Evolutionary conservation across 1,139 yeast genomes (phyloP), one percentile per base, ranked within the genome.

Genomic region (Neolecta irregularis): DNA sequence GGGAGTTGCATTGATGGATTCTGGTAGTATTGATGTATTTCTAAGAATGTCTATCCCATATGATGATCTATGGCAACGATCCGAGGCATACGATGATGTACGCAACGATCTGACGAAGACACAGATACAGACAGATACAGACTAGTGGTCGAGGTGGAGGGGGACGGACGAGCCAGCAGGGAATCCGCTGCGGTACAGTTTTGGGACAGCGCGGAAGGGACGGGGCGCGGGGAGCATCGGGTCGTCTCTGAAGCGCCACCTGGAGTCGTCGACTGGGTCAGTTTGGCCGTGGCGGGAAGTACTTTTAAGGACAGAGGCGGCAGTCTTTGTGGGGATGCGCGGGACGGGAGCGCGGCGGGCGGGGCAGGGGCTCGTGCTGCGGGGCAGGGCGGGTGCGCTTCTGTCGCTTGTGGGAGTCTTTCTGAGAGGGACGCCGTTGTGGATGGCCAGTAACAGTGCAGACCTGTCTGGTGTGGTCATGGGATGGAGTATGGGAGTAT

Each of bases 111-210:
- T n/a, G n/a, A n/a, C n/a, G n/a, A n/a, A n/a, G n/a, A n/a, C n/a
- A n/a, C n/a, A n/a, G n/a, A n/a, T n/a, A n/a, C n/a, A n/a, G n/a
- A n/a, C n/a, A n/a, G n/a, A n/a, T n/a, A n/a, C n/a, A n/a, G n/a
- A n/a, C n/a, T n/a, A n/a, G n/a, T n/a, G n/a, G 33, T 69, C 58
- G 44, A 85, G 60, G 48, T 81, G 74, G 46, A 88, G 61, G 1
- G 96, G 96, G 26, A 88, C 92, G 22, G 94, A 80, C 21, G 85
- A 72, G 2, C 98, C 98, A 8, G 29, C 34, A 7, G 30, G 31
- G 51, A 95, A 69, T 5, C 98, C 96, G 59, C 94, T 80, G 9
- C 95, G 95, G 56, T 88, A 88, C 46, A 81, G 60, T 53, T 85
- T 83, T 39, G 66, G 67, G 37, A 64, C 67, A 8, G 72, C 76